Evolutionary conservation across 2,329 filamentous ascomycete genomes (phyloP).

Genomic region (Cladosporium austrohemisphaericum): DNA sequence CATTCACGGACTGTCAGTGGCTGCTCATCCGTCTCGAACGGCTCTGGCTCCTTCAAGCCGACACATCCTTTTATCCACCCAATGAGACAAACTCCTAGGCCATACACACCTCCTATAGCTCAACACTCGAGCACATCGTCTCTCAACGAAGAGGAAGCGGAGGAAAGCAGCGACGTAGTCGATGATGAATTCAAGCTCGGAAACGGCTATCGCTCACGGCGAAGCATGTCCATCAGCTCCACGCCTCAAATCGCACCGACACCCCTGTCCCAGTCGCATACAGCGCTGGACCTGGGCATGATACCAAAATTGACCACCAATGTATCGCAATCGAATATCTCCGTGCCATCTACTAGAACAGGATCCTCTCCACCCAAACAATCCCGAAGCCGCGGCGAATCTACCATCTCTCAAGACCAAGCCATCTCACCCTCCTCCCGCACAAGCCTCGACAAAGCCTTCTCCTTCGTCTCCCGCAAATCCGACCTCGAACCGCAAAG

Average conservation of each 20-base stretch:
- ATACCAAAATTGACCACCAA: constrained; percentile 46
- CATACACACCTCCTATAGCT: constrained; percentile 51
- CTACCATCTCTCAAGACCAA: constrained; percentile 34
- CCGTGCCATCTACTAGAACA: constrained; percentile 38
- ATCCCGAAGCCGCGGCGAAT: constrained; percentile 47
- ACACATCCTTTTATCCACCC: constrained; percentile 53
- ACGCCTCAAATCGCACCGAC: constrained; percentile 24
- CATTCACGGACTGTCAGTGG: constrained; percentile 55
- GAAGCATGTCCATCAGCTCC: constrained; percentile 45
- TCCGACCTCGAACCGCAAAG: constrained; percentile 51
- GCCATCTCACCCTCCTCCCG: constrained; percentile 52
- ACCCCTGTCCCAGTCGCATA: constrained; percentile 32
- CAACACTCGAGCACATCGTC: constrained; percentile 48
- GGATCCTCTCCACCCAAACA: constrained; percentile 21
- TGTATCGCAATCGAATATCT: constrained; percentile 52
- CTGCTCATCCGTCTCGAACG: constrained; percentile 51
- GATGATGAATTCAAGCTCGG: constrained; percentile 43
- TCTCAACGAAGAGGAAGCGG: constrained; percentile 41
- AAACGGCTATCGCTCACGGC: constrained; percentile 35
- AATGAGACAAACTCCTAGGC: constrained; percentile 53
- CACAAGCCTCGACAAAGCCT: constrained; percentile 55
- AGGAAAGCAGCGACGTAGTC: constrained; percentile 40
- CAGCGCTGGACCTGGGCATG: constrained; percentile 36
- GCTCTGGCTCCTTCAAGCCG: constrained; percentile 45
- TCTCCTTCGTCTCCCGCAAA: constrained; percentile 44